phyloP scores from a whole-genome alignment of 2,329 filamentous ascomycete genomes.

The Emmonsia crescens region DNA sequence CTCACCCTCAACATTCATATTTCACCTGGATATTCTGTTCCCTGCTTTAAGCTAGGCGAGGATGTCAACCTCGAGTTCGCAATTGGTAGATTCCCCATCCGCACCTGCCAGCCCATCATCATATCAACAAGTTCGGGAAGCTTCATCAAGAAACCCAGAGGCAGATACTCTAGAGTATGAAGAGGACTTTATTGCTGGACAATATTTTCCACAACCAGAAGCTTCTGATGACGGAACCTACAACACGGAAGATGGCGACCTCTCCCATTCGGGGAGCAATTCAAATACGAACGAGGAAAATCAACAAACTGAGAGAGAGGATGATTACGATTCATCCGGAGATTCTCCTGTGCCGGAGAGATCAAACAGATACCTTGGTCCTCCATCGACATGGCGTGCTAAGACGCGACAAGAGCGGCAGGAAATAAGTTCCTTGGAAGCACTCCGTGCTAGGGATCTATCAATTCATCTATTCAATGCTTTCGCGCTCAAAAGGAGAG shows the following conservation, averaged over 20 bases:
- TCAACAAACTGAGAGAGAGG: neutral
- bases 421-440: constrained; percentile 52
- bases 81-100: neutral
- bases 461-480: constrained; percentile 69
- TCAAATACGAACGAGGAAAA: constrained; percentile 3
- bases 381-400: constrained; percentile 61
- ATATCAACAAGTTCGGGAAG: neutral
- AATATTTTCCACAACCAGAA: constrained; percentile 7
- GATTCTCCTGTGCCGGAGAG: constrained; percentile 4
- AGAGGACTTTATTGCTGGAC: neutral
- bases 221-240: constrained; percentile 20
- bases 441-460: constrained; percentile 55
- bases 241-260: neutral
- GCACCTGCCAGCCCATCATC: neutral
- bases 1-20: neutral
- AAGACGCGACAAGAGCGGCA: constrained; percentile 80
- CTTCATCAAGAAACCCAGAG: neutral
- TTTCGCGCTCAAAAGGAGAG: constrained; percentile 52
- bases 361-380: constrained; percentile 59
- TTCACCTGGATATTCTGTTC: neutral
- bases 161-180: neutral
- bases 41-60: neutral
- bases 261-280: neutral
- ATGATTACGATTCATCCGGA: constrained; percentile 3
- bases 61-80: neutral